Percentiles rank a stretch among this genome's conserved stretches.
phyloP scores from a whole-genome alignment of 495 filamentous ascomycete genomes.

The Penicillium robsamsonii region DNA sequence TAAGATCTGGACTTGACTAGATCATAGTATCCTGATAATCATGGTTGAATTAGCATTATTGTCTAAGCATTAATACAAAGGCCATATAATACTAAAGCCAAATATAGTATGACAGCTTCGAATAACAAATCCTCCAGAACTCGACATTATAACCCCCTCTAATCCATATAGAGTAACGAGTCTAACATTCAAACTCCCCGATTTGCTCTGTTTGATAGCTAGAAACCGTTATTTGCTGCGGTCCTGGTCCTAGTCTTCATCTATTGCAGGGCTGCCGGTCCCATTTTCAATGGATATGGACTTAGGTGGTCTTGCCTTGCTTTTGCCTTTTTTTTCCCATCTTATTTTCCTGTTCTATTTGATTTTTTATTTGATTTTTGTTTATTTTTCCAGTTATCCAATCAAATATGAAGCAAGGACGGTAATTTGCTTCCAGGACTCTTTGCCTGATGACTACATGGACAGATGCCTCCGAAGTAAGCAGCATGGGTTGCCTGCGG shows the following conservation, averaged over 20 bases:
- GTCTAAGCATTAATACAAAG: background rate
- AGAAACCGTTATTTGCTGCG: constrained; percentile 30
- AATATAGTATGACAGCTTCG: background rate
- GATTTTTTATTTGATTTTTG: too few species aligned
- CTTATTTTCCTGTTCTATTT: too few species aligned
- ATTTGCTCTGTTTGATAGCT: constrained; percentile 19
- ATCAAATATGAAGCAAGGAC: background rate
- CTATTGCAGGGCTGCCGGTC: constrained; percentile 18
- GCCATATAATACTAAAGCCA: background rate
- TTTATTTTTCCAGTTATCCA: background rate
- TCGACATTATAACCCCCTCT: background rate
- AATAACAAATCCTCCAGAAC: background rate
- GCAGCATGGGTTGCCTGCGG: background rate
- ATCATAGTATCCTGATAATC: constrained; percentile 1
- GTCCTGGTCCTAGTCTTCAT: constrained; percentile 19
- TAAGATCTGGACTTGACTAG: constrained; percentile 1
- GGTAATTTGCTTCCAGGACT: background rate
- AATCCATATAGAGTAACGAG: background rate
- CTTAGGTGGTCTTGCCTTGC: constrained; percentile 4
- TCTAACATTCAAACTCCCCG: constrained; percentile 19
- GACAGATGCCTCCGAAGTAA: background rate
- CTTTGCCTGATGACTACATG: constrained; percentile 3
- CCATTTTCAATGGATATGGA: constrained; percentile 8
- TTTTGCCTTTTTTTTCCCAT: constrained; percentile 1
- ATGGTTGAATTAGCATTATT: background rate